These are phyloP conservation scores for Aspergillus incahuasiensis DNA, from an alignment of 495 filamentous ascomycete genomes.

Conservation along the genomic window DNA sequence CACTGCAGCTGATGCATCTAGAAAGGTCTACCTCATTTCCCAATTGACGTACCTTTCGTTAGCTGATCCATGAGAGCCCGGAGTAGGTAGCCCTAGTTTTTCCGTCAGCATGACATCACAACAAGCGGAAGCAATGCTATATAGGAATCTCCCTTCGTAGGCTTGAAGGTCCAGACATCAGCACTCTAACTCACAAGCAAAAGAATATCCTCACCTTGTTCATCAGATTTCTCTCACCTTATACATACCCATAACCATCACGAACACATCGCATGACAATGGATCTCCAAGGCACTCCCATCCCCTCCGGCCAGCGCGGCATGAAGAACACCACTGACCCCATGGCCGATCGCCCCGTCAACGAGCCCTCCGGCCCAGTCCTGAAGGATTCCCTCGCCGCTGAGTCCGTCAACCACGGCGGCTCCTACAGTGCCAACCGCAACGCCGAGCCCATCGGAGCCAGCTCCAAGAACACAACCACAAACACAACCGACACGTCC, in stretches of 20 bases:
- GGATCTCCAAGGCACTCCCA: constrained; percentile 48
- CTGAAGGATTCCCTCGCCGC: constrained; percentile 62
- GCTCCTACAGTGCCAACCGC: constrained; percentile 50
- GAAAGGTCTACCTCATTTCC: background rate
- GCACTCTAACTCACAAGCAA: background rate
- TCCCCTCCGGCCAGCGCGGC: constrained; percentile 31
- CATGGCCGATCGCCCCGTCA: constrained; percentile 32
- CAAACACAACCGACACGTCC: constrained; percentile 54
- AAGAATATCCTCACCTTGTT: too few relatives aligned
- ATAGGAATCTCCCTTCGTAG: constrained; percentile 19
- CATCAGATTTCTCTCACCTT: background rate
- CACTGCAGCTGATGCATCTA: background rate
- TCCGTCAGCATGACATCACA: constrained; percentile 41
- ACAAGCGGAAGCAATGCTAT: constrained; percentile 16
- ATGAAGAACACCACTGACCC: constrained; percentile 52
- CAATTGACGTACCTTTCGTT: constrained; percentile 26
- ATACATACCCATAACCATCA: background rate
- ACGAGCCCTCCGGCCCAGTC: constrained; percentile 53
- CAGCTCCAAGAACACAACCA: constrained; percentile 44
- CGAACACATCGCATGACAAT: constrained; percentile 20
- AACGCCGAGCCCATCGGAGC: constrained; percentile 46
- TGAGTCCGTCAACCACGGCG: constrained; percentile 50
- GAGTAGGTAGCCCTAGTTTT: constrained; percentile 5
- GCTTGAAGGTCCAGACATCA: background rate
- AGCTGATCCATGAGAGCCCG: constrained; percentile 2